Evolutionary conservation across 31 red algal genomes (phyloP).

Genomic region (Bonnemaisonia californica): DNA sequence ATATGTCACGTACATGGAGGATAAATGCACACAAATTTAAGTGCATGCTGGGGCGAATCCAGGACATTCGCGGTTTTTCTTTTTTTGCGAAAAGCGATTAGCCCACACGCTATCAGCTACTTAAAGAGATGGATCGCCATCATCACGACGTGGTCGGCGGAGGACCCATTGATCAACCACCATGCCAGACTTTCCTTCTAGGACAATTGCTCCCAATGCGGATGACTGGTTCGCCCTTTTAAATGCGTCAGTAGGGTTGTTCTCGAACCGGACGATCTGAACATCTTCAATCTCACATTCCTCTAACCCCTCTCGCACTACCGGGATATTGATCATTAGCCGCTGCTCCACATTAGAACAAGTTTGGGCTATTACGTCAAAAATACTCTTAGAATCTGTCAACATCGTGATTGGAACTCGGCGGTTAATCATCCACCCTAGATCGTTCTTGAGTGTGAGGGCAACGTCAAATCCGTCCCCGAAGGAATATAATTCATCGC

Average conservation of each 20-base stretch:
- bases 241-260: neutral
- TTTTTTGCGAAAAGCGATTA: too few relatives aligned
- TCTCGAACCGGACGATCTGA: neutral
- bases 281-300: neutral
- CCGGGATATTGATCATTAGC: conserved; percentile 3
- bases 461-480: neutral
- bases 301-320: conserved; percentile 10
- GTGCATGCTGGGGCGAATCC: too few relatives aligned
- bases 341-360: neutral
- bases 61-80: too few relatives aligned
- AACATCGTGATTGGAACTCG: neutral
- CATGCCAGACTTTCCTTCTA: too few relatives aligned
- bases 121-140: too few relatives aligned
- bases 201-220: neutral
- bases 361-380: neutral
- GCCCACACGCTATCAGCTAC: too few relatives aligned
- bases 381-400: conserved; percentile 7
- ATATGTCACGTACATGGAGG: too few relatives aligned
- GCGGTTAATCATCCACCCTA: neutral
- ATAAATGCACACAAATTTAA: too few relatives aligned
- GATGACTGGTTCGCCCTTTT: neutral
- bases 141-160: too few relatives aligned
- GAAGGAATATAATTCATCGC: neutral
- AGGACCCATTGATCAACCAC: conserved; percentile 3
- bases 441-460: neutral